These are phyloP conservation scores for Helianthus tuberosus DNA, from an alignment of 129 eudicot genomes.

Conservation along the genomic window DNA sequence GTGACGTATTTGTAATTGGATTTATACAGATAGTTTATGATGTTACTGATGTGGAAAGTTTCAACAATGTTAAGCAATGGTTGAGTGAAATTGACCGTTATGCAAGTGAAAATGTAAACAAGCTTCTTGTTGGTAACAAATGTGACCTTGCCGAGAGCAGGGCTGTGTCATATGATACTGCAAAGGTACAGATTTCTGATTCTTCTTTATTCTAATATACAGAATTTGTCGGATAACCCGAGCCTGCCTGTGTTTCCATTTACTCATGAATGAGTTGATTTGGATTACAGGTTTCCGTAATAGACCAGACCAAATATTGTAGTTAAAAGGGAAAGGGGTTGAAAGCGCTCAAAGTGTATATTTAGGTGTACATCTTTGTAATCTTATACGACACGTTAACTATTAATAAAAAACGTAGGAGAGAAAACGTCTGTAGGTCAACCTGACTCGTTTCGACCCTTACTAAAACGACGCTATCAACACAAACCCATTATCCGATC, in stretches of 20 bases:
- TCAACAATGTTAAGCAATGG: constrained; percentile 90
- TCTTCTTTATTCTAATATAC: not conserved
- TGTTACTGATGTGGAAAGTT: constrained; percentile 81
- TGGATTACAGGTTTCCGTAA: not conserved
- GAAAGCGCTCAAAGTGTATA: not conserved
- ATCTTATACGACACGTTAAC: not conserved
- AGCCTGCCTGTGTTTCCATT: not conserved
- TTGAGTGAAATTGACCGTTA: constrained; percentile 82
- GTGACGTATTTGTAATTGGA: constrained; percentile 3
- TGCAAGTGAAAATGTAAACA: constrained; percentile 84
- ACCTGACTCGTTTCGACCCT: not conserved
- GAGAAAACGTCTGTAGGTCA: not conserved
- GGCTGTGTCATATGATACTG: constrained; percentile 77
- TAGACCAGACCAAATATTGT: not conserved
- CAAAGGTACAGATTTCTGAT: constrained; percentile 55
- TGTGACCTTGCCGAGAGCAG: constrained; percentile 65
- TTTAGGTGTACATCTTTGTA: not conserved
- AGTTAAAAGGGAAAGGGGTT: not conserved
- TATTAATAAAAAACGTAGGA: not conserved
- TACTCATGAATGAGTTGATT: not conserved
- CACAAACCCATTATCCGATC: not conserved
- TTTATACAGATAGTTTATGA: constrained; percentile 75
- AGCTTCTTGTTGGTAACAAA: constrained; percentile 87
- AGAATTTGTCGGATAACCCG: not conserved
- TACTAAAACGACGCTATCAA: not conserved